Percentiles rank a stretch among this genome's conserved stretches.
phyloP scores from a whole-genome alignment of 2,329 filamentous ascomycete species.

The Aureobasidium leucospermi region DNA sequence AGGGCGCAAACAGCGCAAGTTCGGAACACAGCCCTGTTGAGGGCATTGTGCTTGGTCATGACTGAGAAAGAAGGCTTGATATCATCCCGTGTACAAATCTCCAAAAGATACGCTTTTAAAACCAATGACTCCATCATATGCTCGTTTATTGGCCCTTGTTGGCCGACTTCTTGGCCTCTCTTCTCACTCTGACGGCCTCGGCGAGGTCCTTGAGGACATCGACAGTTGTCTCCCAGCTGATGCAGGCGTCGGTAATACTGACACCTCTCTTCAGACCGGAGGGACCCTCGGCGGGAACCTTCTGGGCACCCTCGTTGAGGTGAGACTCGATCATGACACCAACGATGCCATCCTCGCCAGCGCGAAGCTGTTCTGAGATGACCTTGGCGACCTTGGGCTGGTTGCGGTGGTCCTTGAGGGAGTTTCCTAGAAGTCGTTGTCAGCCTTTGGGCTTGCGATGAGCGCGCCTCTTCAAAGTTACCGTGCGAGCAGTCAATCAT shows the following conservation, averaged over 20 bases:
- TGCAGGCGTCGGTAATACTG: slow-evolving; percentile 93
- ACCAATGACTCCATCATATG: slow-evolving; percentile 7
- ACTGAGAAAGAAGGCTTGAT: neutral
- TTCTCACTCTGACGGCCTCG: slow-evolving; percentile 68
- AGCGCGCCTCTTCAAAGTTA: slow-evolving; percentile 34
- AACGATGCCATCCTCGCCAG: slow-evolving; percentile 80
- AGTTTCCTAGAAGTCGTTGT: slow-evolving; percentile 62
- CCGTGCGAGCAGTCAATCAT: slow-evolving; percentile 99
- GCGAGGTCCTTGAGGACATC: slow-evolving; percentile 77
- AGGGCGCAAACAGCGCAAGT: neutral
- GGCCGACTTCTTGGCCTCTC: slow-evolving; percentile 39
- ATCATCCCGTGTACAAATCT: slow-evolving; percentile 2
- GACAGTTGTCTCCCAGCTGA: slow-evolving; percentile 83
- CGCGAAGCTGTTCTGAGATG: slow-evolving; percentile 76
- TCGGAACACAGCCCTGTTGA: neutral
- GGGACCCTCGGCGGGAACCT: slow-evolving; percentile 77
- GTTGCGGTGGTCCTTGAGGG: slow-evolving; percentile 94
- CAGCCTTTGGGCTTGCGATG: slow-evolving; percentile 10
- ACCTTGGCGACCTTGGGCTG: slow-evolving; percentile 85
- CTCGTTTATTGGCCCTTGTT: slow-evolving; percentile 19
- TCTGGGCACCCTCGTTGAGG: slow-evolving; percentile 73
- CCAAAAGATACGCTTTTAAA: slow-evolving; percentile 8
- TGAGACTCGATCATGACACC: slow-evolving; percentile 99
- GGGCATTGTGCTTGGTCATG: neutral
- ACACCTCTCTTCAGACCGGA: slow-evolving; percentile 76